Conservation (phyloP, 2,329 filamentous ascomycete genomes). For the Pseudocercospora eumusae region DNA sequence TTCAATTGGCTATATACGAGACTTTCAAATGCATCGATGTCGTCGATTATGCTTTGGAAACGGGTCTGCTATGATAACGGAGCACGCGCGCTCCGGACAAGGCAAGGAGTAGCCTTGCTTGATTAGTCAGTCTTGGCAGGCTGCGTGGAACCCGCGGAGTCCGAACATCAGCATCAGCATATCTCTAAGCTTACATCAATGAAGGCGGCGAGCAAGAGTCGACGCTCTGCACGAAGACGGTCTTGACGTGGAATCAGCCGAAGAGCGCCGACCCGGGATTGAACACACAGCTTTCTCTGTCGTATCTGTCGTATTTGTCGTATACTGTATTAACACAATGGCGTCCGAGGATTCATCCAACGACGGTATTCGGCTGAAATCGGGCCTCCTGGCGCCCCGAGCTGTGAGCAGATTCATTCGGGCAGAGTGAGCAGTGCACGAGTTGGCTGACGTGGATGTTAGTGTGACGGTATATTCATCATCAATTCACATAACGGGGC, state of each 20-base stretch:
- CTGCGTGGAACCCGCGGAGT: background rate
- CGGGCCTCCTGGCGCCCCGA: background rate
- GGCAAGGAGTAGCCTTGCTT: background rate
- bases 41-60: background rate
- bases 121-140: background rate
- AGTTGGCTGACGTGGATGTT: background rate
- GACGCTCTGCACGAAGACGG: no score
- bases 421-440: background rate
- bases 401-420: background rate
- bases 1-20: background rate
- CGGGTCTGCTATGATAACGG: background rate
- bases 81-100: background rate
- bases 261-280: background rate
- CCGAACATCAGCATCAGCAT: background rate
- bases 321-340: no score
- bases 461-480: conserved; percentile 1
- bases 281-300: background rate
- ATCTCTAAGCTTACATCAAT: background rate
- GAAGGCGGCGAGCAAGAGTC: background rate
- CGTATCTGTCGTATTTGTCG: no score
- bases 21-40: background rate
- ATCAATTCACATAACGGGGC: background rate
- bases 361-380: background rate
- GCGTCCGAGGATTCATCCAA: conserved; percentile 6
- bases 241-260: background rate